phyloP scores from a whole-genome alignment of 148 eudicot genomes.

The Rhododendron ovatum region DNA sequence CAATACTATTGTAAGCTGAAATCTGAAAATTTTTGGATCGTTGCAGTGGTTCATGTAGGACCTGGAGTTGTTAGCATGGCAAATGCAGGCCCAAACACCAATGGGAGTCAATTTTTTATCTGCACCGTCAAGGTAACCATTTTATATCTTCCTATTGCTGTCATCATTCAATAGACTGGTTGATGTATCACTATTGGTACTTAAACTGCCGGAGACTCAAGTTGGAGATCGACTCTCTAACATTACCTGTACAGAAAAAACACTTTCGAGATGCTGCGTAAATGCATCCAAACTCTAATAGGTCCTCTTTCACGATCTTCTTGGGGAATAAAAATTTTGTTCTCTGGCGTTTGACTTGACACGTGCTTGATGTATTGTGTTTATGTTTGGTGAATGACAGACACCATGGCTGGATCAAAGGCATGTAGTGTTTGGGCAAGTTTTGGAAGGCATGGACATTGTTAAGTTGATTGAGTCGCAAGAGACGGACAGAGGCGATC shows the following conservation, averaged over 20 bases:
- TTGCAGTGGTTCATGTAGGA: constrained; percentile 74
- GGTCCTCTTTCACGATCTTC: neutral
- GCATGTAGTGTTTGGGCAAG: constrained; percentile 95
- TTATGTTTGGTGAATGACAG: constrained; percentile 37
- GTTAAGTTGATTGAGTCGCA: constrained; percentile 78
- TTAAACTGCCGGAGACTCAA: neutral
- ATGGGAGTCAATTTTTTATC: constrained; percentile 94
- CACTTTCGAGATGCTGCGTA: too few relatives aligned
- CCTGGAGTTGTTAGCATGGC: constrained; percentile 98
- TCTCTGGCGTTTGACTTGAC: neutral
- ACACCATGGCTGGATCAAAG: constrained; percentile 90
- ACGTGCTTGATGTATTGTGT: neutral
- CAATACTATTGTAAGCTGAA: neutral
- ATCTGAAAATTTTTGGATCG: neutral
- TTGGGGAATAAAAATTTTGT: neutral
- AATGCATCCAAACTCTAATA: neutral
- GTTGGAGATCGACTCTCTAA: neutral
- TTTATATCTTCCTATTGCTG: neutral
- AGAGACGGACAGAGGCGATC: constrained; percentile 92
- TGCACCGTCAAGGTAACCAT: constrained; percentile 84
- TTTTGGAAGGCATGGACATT: constrained; percentile 88
- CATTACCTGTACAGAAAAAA: neutral
- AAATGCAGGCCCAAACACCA: constrained; percentile 95
- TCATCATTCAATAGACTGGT: neutral
- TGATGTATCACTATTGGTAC: neutral